phyloP scores from a whole-genome alignment of 208 protist species.

The Acanthamoeba royreba region DNA sequence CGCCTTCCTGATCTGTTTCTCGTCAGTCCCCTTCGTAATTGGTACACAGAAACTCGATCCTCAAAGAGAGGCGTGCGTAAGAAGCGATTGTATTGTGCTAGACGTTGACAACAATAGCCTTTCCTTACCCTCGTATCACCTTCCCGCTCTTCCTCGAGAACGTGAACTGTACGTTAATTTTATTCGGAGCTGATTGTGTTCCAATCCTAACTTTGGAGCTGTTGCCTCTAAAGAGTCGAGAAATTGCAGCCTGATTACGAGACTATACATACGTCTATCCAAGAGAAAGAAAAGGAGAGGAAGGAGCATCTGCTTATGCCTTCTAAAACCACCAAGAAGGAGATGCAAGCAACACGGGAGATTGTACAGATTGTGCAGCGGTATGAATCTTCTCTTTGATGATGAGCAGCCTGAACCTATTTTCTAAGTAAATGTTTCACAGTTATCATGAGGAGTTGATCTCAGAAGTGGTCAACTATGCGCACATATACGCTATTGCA shows the following conservation, averaged over 20 bases:
- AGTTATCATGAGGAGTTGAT: constrained; percentile 1
- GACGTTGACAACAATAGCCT: neutral
- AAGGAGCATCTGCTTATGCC: neutral
- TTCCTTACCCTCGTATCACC: neutral
- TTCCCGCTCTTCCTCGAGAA: neutral
- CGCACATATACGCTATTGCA: neutral
- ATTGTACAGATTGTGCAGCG: neutral
- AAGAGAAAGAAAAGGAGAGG: neutral
- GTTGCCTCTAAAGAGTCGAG: neutral
- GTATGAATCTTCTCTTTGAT: too few relatives aligned
- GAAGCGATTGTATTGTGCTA: neutral
- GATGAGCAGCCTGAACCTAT: too few relatives aligned
- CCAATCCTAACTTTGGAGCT: neutral
- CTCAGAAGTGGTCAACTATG: neutral
- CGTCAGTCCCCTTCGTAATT: constrained; percentile 1
- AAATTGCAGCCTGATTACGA: neutral
- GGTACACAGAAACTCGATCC: neutral
- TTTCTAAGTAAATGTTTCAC: too few relatives aligned
- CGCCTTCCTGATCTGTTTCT: neutral
- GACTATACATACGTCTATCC: neutral
- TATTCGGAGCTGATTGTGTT: neutral
- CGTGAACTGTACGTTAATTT: neutral
- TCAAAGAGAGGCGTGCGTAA: neutral
- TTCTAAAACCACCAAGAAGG: constrained; percentile 4
- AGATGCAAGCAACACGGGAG: neutral